Evolutionary conservation across 257 asterid species (phyloP), one percentile per base, ranked within the genome.

Genomic region (Galeopsis tetrahit): DNA sequence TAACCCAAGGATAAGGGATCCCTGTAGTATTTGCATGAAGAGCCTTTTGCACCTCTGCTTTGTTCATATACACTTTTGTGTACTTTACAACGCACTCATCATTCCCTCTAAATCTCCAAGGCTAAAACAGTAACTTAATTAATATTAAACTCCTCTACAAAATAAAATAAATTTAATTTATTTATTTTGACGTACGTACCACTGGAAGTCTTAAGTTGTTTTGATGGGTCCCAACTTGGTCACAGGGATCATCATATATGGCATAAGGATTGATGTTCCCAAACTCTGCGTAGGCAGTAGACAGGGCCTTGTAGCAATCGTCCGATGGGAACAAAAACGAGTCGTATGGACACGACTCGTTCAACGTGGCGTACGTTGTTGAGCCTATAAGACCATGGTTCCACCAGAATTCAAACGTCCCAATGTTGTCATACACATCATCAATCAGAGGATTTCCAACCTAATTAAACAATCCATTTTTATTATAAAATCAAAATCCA

Each of bases 351-450:
- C 91, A 85, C 0, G 85, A 80, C 70, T 68, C 48, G 13, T 85
- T 88, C 62, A 88, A 58, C 53, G 72, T 48, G 10, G 68, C 60
- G 60, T 82, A 88, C 7, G 86, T 88, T 10, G 83, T 75, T 52
- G 79, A 85, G 0, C 86, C 77, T 35, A 85, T 78, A 70, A 88
- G 72, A 0, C 94, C 88, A 51, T 80, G 89, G 67, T 80, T 85
- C 89, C 90, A 85, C 94, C 90, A 88, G 43, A 52, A 83, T 32
- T 83, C 82, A 38, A 87, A 83, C 66, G 87, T 78, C 0, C 93
- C 93, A 0, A 85, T 68, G 76, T 77, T 78, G 79, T 88, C 90
- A 46, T 80, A 39, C 4, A 69, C 65, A 52, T 83, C 86, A 63
- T 85, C 94, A 3, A 88, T 49, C 9, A 88, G 63, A 1, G 90